Evolutionary conservation across 208 protist genomes (phyloP).

Genomic region (Spongospora subterranea): DNA sequence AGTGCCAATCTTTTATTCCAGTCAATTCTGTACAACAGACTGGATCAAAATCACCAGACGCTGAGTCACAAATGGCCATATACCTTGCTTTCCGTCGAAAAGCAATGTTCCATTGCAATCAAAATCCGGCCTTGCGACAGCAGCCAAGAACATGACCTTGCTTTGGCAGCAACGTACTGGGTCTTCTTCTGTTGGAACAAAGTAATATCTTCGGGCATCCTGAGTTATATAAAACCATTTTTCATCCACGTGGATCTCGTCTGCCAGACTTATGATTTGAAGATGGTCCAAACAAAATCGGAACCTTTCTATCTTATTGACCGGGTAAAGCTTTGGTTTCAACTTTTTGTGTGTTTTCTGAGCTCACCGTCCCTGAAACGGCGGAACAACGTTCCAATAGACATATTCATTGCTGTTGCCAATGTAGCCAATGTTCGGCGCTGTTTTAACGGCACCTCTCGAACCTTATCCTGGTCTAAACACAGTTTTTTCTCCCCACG

Average conservation of each 20-base stretch:
- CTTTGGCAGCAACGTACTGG: background rate
- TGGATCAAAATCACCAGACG: too few relatives aligned
- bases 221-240: background rate
- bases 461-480: background rate
- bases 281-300: background rate
- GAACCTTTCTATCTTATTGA: background rate
- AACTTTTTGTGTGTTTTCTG: background rate
- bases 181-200: background rate
- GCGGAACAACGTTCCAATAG: background rate
- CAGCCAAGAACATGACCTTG: background rate
- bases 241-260: background rate
- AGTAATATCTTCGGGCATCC: slow-evolving; percentile 21
- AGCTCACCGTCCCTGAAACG: background rate
- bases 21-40: too few relatives aligned
- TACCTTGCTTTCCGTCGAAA: background rate
- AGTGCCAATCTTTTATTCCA: too few relatives aligned
- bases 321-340: background rate
- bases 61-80: background rate
- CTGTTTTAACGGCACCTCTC: background rate
- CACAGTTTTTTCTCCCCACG: background rate
- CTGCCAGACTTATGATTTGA: background rate
- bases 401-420: background rate
- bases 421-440: background rate
- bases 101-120: background rate
- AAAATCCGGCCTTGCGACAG: background rate